phyloP scores from a whole-genome alignment of 2,329 filamentous ascomycete genomes.

The Camillea tinctor region DNA sequence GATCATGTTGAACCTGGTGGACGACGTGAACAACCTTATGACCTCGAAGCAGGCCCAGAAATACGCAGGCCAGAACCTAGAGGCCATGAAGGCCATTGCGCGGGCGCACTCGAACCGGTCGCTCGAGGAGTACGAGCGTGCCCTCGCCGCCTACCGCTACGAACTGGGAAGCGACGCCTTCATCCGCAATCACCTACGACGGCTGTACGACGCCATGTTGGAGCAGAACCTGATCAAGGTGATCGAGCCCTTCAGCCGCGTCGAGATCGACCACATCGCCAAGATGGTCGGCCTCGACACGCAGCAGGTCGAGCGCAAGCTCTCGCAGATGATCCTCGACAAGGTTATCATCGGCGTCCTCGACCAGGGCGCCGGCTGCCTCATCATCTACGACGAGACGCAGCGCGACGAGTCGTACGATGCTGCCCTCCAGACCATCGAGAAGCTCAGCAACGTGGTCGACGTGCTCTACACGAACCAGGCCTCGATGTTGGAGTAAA shows the following conservation, averaged over 20 bases:
- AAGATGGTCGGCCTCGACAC: conserved; percentile 97
- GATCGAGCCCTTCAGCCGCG: conserved; percentile 95
- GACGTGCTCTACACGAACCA: conserved; percentile 98
- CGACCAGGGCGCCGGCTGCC: conserved; percentile 94
- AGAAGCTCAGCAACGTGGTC: conserved; percentile 95
- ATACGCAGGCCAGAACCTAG: conserved; percentile 91
- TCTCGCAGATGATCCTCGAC: conserved; percentile 99
- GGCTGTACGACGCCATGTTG: conserved; percentile 96
- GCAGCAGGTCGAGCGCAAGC: conserved; percentile 94
- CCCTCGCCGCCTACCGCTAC: conserved; percentile 84
- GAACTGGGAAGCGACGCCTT: conserved; percentile 94
- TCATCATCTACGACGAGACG: conserved; percentile 96
- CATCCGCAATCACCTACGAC: conserved; percentile 93
- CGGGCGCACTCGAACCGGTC: conserved; percentile 93
- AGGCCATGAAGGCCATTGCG: conserved; percentile 98
- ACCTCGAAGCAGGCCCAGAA: conserved; percentile 94
- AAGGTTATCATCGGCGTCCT: conserved; percentile 97
- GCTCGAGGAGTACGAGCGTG: conserved; percentile 94
- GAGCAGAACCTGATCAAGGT: conserved; percentile 99
- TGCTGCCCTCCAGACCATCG: conserved; percentile 88
- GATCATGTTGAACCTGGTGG: conserved; percentile 96
- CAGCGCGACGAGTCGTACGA: conserved; percentile 93
- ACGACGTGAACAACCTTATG: conserved; percentile 95
- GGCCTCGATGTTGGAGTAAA: conserved; percentile 86
- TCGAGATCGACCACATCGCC: conserved; percentile 95